These are phyloP conservation scores for Phallus indusiatus DNA, from an alignment of 768 basidiomycete genomes.

Conservation along the genomic window DNA sequence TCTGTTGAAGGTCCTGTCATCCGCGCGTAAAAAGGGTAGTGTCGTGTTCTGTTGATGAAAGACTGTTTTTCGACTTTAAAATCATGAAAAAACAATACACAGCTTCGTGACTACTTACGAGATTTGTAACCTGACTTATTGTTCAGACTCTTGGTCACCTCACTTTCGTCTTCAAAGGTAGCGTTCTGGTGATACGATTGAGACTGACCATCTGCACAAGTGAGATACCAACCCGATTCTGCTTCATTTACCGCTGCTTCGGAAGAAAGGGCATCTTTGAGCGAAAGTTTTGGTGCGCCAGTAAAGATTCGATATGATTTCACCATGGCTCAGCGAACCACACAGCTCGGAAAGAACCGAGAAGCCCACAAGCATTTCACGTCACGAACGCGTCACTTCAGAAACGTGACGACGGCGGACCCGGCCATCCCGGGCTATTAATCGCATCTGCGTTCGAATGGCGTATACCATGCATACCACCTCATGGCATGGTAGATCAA, in stretches of 20 bases:
- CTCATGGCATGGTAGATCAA: too few species aligned
- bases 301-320: conserved; percentile 7
- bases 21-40: neutral
- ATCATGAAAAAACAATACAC: neutral
- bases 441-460: too few species aligned
- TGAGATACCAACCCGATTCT: neutral
- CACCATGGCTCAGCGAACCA: neutral
- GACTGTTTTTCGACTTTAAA: neutral
- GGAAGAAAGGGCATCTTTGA: neutral
- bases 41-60: neutral
- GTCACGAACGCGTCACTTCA: too few species aligned
- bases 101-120: neutral
- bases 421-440: too few species aligned
- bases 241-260: neutral
- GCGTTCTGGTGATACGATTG: conserved; percentile 54
- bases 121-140: conserved; percentile 17
- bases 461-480: too few species aligned
- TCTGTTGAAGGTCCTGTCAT: neutral
- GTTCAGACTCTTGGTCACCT: conserved; percentile 22
- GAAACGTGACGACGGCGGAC: too few species aligned
- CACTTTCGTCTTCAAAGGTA: conserved; percentile 47
- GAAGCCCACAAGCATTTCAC: too few species aligned
- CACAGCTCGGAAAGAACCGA: neutral
- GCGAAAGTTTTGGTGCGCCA: neutral
- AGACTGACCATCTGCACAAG: conserved; percentile 18